Conservation (phyloP, 2,329 filamentous ascomycete genomes). For the Trichoderma sp. region DNA sequence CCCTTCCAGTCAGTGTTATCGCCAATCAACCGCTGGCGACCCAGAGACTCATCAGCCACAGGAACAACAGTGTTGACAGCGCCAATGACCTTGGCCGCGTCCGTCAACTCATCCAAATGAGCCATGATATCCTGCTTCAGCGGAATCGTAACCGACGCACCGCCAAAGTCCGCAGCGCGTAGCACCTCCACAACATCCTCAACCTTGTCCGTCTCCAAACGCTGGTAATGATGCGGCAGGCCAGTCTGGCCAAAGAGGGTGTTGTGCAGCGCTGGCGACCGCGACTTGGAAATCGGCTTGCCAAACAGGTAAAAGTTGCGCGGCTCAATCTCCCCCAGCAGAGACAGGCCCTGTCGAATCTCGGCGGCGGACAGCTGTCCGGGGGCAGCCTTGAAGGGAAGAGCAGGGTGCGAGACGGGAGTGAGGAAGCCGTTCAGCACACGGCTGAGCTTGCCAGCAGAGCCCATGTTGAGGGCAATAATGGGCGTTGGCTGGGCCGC, state of each 20-base stretch:
- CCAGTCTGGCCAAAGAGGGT: constrained; percentile 74
- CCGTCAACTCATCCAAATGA: constrained; percentile 76
- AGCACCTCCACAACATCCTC: constrained; percentile 66
- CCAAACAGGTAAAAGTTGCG: constrained; percentile 88
- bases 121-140: constrained; percentile 87
- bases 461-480: constrained; percentile 95
- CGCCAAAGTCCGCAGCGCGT: constrained; percentile 74
- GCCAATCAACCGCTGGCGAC: constrained; percentile 64
- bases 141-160: constrained; percentile 93
- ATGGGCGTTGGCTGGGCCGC: constrained; percentile 76
- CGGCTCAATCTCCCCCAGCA: constrained; percentile 76
- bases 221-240: constrained; percentile 79
- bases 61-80: constrained; percentile 93
- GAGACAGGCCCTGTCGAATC: constrained; percentile 74
- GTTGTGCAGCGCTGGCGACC: constrained; percentile 90
- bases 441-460: constrained; percentile 81
- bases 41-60: constrained; percentile 39
- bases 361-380: constrained; percentile 90
- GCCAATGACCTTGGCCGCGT: constrained; percentile 79
- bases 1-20: constrained; percentile 97
- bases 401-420: constrained; percentile 82
- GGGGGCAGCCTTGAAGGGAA: constrained; percentile 93
- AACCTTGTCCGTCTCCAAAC: constrained; percentile 71
- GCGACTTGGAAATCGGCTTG: constrained; percentile 76
- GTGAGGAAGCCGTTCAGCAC: constrained; percentile 93